A percentile compares a stretch with the other conserved stretches of the same genome.
These are phyloP conservation scores for Fraxinus anomala DNA, from an alignment of 257 asterid genomes.

Conservation along the genomic window DNA sequence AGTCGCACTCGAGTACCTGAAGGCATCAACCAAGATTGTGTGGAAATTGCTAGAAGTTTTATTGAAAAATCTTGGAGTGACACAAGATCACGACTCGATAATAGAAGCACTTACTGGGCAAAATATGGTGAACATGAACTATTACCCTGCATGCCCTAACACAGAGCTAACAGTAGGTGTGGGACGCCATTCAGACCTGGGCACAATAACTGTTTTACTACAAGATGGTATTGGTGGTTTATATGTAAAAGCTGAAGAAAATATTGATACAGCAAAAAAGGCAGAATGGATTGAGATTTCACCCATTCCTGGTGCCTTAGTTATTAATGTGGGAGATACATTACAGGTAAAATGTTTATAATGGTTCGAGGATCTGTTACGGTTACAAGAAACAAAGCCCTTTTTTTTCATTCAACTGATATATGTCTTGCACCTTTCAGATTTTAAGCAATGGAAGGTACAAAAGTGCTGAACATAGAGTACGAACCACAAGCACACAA, in stretches of 20 bases:
- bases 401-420: not conserved
- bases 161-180: conserved; percentile 45
- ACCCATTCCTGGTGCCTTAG: conserved; percentile 40
- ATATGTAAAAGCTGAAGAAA: conserved; percentile 41
- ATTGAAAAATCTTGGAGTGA: conserved; percentile 28
- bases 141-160: conserved; percentile 39
- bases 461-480: conserved; percentile 46
- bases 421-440: not conserved
- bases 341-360: conserved; percentile 30
- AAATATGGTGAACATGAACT: conserved; percentile 46
- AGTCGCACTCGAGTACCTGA: conserved; percentile 34
- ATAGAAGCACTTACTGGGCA: conserved; percentile 30
- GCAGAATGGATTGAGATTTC: conserved; percentile 44
- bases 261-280: conserved; percentile 12
- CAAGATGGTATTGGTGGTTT: conserved; percentile 54
- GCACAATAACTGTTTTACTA: conserved; percentile 37
- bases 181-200: conserved; percentile 46
- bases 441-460: conserved; percentile 45
- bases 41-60: conserved; percentile 32
- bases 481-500: conserved; percentile 36
- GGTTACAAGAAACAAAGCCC: too few relatives aligned
- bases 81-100: conserved; percentile 25
- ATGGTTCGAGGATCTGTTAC: too few relatives aligned
- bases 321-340: conserved; percentile 43
- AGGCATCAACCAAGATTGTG: conserved; percentile 35